Evolutionary conservation across 352 stramenopile genomes (phyloP).

Genomic region (Phytophthora nicotianae): DNA sequence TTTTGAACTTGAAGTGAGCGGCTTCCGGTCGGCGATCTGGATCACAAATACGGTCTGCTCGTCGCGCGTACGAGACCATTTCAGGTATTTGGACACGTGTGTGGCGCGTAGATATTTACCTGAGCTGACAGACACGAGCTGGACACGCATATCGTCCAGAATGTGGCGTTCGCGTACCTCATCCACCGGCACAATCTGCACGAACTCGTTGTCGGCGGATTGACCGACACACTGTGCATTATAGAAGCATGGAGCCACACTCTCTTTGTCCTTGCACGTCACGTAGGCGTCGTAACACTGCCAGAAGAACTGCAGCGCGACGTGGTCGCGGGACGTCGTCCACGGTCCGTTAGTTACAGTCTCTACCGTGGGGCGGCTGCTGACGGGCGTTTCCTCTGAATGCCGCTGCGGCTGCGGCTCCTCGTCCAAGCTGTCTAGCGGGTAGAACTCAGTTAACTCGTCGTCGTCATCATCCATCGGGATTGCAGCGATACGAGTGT

Average conservation of each 20-base stretch:
- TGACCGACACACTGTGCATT: slow-evolving; percentile 50
- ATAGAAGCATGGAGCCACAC: slow-evolving; percentile 61
- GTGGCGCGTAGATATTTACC: slow-evolving; percentile 67
- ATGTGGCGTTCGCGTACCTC: slow-evolving; percentile 62
- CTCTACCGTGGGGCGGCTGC: slow-evolving; percentile 15
- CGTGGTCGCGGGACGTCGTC: slow-evolving; percentile 55
- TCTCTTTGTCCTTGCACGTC: slow-evolving; percentile 51
- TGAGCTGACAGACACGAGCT: slow-evolving; percentile 53
- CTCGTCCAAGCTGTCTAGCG: slow-evolving; percentile 20
- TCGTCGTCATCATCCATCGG: slow-evolving; percentile 28
- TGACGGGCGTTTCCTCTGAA: slow-evolving; percentile 4
- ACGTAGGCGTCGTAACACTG: slow-evolving; percentile 71
- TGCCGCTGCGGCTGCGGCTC: slow-evolving; percentile 4
- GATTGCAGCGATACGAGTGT: not conserved
- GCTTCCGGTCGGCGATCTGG: slow-evolving; percentile 57
- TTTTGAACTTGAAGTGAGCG: slow-evolving; percentile 50
- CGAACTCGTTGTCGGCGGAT: slow-evolving; percentile 49
- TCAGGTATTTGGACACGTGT: slow-evolving; percentile 70
- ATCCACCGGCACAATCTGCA: slow-evolving; percentile 59
- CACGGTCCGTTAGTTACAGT: slow-evolving; percentile 22
- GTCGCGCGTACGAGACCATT: slow-evolving; percentile 60
- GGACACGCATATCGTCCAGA: slow-evolving; percentile 63
- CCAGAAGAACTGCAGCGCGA: slow-evolving; percentile 72
- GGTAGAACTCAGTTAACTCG: slow-evolving; percentile 38
- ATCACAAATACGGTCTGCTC: slow-evolving; percentile 71